Percentiles rank a stretch among this genome's conserved stretches.
phyloP scores from a whole-genome alignment of 2,329 filamentous ascomycete genomes.

The Sporothrix dimorphospora region DNA sequence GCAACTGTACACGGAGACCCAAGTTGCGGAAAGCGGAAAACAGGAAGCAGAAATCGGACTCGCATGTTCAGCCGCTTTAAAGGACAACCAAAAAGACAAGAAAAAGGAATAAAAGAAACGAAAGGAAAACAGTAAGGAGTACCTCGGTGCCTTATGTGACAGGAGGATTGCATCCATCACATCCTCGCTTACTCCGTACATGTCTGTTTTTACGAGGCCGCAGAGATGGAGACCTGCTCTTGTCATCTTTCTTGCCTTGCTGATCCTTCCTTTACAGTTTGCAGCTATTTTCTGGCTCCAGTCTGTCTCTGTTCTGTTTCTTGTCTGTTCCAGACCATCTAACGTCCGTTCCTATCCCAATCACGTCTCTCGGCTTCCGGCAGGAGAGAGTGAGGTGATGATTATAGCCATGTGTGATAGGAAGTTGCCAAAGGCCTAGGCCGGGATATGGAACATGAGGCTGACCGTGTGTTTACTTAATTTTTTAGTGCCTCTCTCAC shows the following conservation, averaged over 20 bases:
- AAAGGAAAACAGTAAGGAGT: not conserved
- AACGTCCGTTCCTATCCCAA: not conserved
- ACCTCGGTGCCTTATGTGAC: not conserved
- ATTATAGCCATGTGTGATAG: not conserved
- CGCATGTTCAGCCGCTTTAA: not conserved
- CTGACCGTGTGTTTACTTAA: not conserved
- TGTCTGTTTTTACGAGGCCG: not conserved
- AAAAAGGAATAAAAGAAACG: not conserved
- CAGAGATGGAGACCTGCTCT: not conserved
- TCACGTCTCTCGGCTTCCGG: conserved; percentile 12
- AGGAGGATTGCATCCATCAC: conserved; percentile 13
- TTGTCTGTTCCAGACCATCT: not conserved
- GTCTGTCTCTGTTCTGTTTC: not conserved
- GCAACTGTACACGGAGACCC: not conserved
- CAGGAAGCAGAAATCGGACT: not conserved
- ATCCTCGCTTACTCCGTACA: not conserved
- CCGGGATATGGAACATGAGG: conserved; percentile 6
- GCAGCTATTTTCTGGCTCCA: not conserved
- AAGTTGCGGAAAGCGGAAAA: not conserved
- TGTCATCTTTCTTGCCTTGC: not conserved
- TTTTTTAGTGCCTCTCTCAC: not conserved
- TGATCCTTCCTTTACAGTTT: not conserved
- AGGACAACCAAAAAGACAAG: not conserved
- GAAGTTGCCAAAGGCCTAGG: not conserved
- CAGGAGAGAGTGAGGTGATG: not conserved